These are phyloP conservation scores for Sclerotinia spermophila DNA, from an alignment of 2,329 filamentous ascomycete genomes.

Conservation along the genomic window DNA sequence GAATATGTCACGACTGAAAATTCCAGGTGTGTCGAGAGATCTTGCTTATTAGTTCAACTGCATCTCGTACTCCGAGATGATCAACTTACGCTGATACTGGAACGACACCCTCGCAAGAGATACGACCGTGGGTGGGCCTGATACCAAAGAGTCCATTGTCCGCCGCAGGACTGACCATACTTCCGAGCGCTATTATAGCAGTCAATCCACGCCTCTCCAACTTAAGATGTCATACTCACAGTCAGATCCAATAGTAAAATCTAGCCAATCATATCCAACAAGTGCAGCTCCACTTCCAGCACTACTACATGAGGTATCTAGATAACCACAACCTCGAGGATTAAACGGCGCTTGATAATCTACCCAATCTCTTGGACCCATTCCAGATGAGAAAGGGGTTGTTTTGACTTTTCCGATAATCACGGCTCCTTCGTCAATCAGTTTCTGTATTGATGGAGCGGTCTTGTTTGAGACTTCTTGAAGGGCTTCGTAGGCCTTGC, in stretches of 20 bases:
- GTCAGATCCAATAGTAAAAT: conserved; percentile 48
- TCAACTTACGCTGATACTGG: conserved; percentile 21
- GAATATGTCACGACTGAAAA: conserved; percentile 24
- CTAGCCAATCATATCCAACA: conserved; percentile 46
- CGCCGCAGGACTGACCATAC: conserved; percentile 26
- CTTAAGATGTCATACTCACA: conserved; percentile 28
- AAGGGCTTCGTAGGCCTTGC: conserved; percentile 52
- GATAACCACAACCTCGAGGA: conserved; percentile 45
- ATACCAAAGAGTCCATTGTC: conserved; percentile 25
- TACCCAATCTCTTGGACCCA: conserved; percentile 42
- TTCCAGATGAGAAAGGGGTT: conserved; percentile 42
- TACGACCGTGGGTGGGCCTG: conserved; percentile 20
- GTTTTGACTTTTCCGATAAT: conserved; percentile 51
- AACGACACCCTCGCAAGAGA: conserved; percentile 21
- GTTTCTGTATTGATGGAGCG: conserved; percentile 47
- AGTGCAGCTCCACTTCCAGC: conserved; percentile 43
- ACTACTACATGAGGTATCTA: conserved; percentile 46
- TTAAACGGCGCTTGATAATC: conserved; percentile 41
- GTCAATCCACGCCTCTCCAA: not conserved
- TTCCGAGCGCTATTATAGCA: conserved; percentile 19
- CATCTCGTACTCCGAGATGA: too few species aligned
- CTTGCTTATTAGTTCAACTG: conserved; percentile 13
- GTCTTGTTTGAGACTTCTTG: conserved; percentile 45
- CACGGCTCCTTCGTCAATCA: conserved; percentile 58
- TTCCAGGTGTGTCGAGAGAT: conserved; percentile 25